Conservation (phyloP, 2,329 filamentous ascomycete genomes). For the Claviceps sp. region DNA sequence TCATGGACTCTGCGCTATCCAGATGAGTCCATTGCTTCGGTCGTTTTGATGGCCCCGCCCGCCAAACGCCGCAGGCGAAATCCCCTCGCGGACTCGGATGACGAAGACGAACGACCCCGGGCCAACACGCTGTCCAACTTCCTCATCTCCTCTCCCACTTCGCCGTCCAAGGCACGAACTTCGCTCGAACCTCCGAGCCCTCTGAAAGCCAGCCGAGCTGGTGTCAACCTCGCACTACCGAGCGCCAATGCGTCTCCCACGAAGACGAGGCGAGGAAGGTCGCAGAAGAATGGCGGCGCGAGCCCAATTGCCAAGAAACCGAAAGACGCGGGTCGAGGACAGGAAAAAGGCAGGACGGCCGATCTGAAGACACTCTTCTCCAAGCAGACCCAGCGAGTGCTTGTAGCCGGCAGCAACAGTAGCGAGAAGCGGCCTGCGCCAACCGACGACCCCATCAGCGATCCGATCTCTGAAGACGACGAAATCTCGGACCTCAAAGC, state of each 20-base stretch:
- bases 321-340: conserved; percentile 24
- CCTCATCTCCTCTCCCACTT: conserved; percentile 37
- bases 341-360: conserved; percentile 39
- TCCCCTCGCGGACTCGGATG: conserved; percentile 34
- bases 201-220: conserved; percentile 16
- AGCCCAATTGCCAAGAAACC: conserved; percentile 26
- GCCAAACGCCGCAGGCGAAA: conserved; percentile 47
- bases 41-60: conserved; percentile 39
- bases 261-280: conserved; percentile 6
- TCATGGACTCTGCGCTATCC: conserved; percentile 12
- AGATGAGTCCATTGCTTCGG: conserved; percentile 15
- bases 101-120: conserved; percentile 31
- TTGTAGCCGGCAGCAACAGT: conserved; percentile 18
- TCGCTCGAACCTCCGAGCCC: conserved; percentile 28
- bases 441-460: conserved; percentile 37
- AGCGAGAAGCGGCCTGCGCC: conserved; percentile 15
- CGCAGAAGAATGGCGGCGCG: conserved; percentile 15
- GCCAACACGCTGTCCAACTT: conserved; percentile 39
- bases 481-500: conserved; percentile 38
- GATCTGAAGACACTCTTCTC: conserved; percentile 48
- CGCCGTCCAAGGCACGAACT: conserved; percentile 19
- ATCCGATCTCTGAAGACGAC: conserved; percentile 48
- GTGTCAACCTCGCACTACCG: background rate
- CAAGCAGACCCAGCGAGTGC: conserved; percentile 41
- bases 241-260: conserved; percentile 11